Conservation (phyloP, 495 filamentous ascomycete genomes). For the Aspergillus diversus region DNA sequence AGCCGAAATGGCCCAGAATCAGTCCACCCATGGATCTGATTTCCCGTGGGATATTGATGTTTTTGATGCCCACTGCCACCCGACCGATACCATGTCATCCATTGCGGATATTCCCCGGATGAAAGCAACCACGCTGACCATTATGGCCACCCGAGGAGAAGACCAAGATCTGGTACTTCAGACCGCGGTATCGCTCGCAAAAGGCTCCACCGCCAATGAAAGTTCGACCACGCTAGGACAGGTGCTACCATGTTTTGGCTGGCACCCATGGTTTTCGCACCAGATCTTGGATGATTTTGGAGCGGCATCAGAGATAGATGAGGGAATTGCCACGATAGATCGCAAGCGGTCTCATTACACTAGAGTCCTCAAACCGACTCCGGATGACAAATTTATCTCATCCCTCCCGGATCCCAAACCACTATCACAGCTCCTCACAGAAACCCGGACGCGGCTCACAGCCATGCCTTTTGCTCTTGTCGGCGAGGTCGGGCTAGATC, state of each 20-base stretch:
- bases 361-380: conserved; percentile 61
- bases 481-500: conserved; percentile 89
- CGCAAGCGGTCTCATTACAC: conserved; percentile 71
- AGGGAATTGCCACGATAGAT: conserved; percentile 7
- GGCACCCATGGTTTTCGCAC: conserved; percentile 98
- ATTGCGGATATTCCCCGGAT: conserved; percentile 70
- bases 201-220: conserved; percentile 20
- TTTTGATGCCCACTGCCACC: conserved; percentile 78
- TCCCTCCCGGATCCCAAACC: conserved; percentile 72
- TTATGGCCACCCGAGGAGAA: conserved; percentile 87
- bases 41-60: conserved; percentile 89
- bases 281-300: conserved; percentile 72
- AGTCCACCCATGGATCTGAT: conserved; percentile 16
- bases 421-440: conserved; percentile 65
- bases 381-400: conserved; percentile 64
- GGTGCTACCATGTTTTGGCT: conserved; percentile 88
- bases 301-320: conserved; percentile 20
- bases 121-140: conserved; percentile 74
- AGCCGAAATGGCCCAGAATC: background rate
- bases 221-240: conserved; percentile 26
- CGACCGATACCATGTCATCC: conserved; percentile 90
- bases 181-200: conserved; percentile 49
- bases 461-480: conserved; percentile 71
- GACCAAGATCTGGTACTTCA: conserved; percentile 84
- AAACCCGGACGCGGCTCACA: conserved; percentile 65